Percentiles rank a stretch among this genome's conserved stretches.
Evolutionary conservation across 129 eudicot species (phyloP).

Genomic region (Flaveria robusta): DNA sequence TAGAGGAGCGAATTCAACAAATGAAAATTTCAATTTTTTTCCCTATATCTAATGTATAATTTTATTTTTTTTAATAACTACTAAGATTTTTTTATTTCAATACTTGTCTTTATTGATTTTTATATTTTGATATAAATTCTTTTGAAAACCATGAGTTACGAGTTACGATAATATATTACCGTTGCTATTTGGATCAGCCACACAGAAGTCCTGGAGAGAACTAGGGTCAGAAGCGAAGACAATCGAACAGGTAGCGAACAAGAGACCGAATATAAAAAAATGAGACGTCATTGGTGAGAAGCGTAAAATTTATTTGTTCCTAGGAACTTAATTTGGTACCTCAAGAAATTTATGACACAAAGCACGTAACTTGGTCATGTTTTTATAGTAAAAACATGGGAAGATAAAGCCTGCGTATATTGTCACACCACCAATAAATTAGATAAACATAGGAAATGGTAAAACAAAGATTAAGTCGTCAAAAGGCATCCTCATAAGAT

Average conservation of each 20-base stretch:
- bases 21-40: too few relatives aligned
- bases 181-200: slow-evolving; percentile 32
- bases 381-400: slow-evolving; percentile 20
- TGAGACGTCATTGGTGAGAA: slow-evolving; percentile 22
- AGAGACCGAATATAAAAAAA: slow-evolving; percentile 23
- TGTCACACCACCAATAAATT: too few relatives aligned
- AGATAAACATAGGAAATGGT: background rate
- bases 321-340: background rate
- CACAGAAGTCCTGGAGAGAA: slow-evolving; percentile 41
- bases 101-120: too few relatives aligned
- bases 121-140: too few relatives aligned
- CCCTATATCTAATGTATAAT: too few relatives aligned
- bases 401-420: background rate
- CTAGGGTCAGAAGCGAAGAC: slow-evolving; percentile 36
- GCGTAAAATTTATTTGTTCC: background rate
- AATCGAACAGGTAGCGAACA: slow-evolving; percentile 24
- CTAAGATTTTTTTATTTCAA: too few relatives aligned
- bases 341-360: slow-evolving; percentile 10
- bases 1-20: too few relatives aligned
- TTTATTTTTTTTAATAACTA: too few relatives aligned
- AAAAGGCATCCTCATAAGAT: background rate
- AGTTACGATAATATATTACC: background rate
- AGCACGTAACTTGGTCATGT: background rate
- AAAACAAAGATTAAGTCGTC: slow-evolving; percentile 24
- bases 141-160: too few relatives aligned